Evolutionary conservation across 352 stramenopile species (phyloP).

Genomic region (Globisporangium rhizosaccharum): DNA sequence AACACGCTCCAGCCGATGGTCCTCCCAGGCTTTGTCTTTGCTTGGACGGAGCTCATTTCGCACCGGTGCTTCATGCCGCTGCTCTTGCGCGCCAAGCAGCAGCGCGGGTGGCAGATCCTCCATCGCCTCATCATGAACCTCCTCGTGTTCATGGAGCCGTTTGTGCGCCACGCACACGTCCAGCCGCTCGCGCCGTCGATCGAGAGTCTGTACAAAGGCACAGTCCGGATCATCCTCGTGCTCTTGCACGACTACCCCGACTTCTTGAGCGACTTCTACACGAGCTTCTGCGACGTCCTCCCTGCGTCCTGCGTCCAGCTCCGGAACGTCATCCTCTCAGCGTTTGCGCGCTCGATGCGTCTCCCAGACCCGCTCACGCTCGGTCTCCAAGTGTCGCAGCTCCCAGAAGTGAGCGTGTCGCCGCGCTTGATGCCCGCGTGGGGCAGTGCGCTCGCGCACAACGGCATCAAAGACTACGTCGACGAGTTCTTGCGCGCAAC

Average conservation of each 20-base stretch:
- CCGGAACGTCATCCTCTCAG: slow-evolving; percentile 97
- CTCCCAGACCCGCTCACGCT: slow-evolving; percentile 97
- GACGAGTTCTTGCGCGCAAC: slow-evolving; percentile 93
- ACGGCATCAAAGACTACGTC: slow-evolving; percentile 90
- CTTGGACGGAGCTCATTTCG: slow-evolving; percentile 98
- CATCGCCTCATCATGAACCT: slow-evolving; percentile 97
- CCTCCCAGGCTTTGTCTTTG: slow-evolving; percentile 97
- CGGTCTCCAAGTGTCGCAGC: slow-evolving; percentile 96
- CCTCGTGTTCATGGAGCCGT: slow-evolving; percentile 97
- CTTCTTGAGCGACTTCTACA: slow-evolving; percentile 97
- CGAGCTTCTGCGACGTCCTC: slow-evolving; percentile 98
- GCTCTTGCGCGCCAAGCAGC: slow-evolving; percentile 89
- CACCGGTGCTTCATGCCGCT: slow-evolving; percentile 98
- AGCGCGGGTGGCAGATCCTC: slow-evolving; percentile 96
- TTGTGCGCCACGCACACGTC: slow-evolving; percentile 88
- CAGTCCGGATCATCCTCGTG: slow-evolving; percentile 96
- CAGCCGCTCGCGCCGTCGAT: slow-evolving; percentile 87
- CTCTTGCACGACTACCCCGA: slow-evolving; percentile 98
- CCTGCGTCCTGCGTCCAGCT: slow-evolving; percentile 97
- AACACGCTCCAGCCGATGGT: slow-evolving; percentile 95
- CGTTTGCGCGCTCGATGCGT: slow-evolving; percentile 96
- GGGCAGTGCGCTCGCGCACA: slow-evolving; percentile 88
- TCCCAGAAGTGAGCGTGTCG: slow-evolving; percentile 94
- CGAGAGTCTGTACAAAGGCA: slow-evolving; percentile 96
- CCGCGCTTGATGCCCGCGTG: slow-evolving; percentile 94